phyloP scores from a whole-genome alignment of 2,329 filamentous ascomycete species.

The Podosphaera leucotricha region DNA sequence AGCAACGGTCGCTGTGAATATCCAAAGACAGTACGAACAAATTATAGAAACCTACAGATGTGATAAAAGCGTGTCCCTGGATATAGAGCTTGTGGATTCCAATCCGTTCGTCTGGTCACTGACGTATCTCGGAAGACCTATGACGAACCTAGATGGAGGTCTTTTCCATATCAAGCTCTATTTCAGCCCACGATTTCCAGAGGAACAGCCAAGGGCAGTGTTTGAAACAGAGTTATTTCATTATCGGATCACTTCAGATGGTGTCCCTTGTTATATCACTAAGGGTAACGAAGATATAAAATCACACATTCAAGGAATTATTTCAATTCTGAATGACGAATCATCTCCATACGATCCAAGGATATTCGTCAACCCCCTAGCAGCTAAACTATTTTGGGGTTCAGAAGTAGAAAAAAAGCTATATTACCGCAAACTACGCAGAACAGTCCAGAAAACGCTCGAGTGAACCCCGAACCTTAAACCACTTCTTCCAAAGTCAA shows the following conservation, averaged over 20 bases:
- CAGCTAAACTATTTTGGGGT: constrained; percentile 73
- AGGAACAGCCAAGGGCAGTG: constrained; percentile 64
- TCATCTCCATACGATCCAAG: constrained; percentile 73
- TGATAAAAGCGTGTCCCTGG: constrained; percentile 44
- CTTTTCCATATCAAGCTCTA: constrained; percentile 60
- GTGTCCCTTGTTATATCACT: constrained; percentile 62
- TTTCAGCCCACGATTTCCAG: constrained; percentile 68
- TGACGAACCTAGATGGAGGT: constrained; percentile 83
- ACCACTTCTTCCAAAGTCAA: not conserved
- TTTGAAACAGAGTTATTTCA: constrained; percentile 72
- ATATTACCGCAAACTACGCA: constrained; percentile 61
- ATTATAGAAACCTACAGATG: constrained; percentile 52
- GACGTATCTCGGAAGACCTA: constrained; percentile 74
- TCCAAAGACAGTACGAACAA: constrained; percentile 69
- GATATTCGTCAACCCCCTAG: constrained; percentile 67
- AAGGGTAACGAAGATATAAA: constrained; percentile 51
- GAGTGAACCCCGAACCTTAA: not conserved
- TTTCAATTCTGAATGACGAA: constrained; percentile 68
- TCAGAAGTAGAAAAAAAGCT: constrained; percentile 52
- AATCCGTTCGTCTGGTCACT: constrained; percentile 82
- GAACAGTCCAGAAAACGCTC: constrained; percentile 37
- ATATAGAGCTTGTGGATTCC: constrained; percentile 49
- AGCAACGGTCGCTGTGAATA: constrained; percentile 52
- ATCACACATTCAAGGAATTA: constrained; percentile 64
- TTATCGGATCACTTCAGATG: constrained; percentile 58